These are phyloP conservation scores for Ilyonectria destructans DNA, from an alignment of 2,329 filamentous ascomycete species.

Conservation along the genomic window DNA sequence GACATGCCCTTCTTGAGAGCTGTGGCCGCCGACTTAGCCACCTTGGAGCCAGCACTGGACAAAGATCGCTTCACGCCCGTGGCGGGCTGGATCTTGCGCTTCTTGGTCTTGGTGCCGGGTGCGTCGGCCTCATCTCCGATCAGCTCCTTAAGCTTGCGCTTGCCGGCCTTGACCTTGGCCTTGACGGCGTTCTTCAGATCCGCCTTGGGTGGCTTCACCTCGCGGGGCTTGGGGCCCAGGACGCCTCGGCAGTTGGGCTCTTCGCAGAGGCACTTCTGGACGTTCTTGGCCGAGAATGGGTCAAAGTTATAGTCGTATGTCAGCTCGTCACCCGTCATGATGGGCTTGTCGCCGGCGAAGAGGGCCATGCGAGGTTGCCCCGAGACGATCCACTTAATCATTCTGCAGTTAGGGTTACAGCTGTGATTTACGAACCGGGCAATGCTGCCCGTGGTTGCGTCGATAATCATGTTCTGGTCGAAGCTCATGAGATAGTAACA, in stretches of 20 bases:
- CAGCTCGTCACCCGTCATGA: conserved; percentile 95
- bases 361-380: conserved; percentile 97
- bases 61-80: conserved; percentile 56
- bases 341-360: conserved; percentile 90
- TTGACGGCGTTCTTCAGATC: conserved; percentile 59
- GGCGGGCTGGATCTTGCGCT: conserved; percentile 57
- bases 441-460: conserved; percentile 95
- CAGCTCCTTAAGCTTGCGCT: conserved; percentile 72
- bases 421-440: conserved; percentile 99
- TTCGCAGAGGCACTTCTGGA: conserved; percentile 77
- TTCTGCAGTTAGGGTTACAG: conserved; percentile 95
- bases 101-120: conserved; percentile 65
- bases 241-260: conserved; percentile 76
- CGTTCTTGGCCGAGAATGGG: conserved; percentile 79
- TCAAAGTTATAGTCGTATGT: conserved; percentile 92
- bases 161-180: conserved; percentile 64
- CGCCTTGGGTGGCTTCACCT: conserved; percentile 67
- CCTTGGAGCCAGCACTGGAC: conserved; percentile 55
- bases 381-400: conserved; percentile 98
- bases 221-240: conserved; percentile 74
- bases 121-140: conserved; percentile 60
- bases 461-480: conserved; percentile 98
- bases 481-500: conserved; percentile 99
- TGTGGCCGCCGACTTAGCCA: conserved; percentile 56
- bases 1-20: conserved; percentile 57